These are phyloP conservation scores for Cercospora canescens DNA, from an alignment of 2,329 filamentous ascomycete species.

Conservation along the genomic window DNA sequence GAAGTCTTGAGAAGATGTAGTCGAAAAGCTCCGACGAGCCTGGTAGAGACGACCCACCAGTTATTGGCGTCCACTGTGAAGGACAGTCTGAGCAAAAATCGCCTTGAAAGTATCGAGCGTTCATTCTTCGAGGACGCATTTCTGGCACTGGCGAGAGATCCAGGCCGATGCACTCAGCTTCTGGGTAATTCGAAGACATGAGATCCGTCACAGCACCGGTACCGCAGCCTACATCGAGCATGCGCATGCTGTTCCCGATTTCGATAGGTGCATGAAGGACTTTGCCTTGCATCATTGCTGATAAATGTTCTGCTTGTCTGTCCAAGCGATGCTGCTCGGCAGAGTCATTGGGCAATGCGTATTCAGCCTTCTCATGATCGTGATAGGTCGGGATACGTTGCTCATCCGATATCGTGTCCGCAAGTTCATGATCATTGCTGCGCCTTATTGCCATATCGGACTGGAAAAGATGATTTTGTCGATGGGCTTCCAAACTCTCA, in stretches of 20 bases:
- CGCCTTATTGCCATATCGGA: not conserved
- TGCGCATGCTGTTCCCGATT: not conserved
- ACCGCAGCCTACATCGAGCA: conserved; percentile 29
- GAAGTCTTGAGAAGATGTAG: conserved; percentile 25
- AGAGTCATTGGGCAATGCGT: conserved; percentile 11
- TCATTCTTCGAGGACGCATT: conserved; percentile 1
- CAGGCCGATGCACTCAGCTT: conserved; percentile 37
- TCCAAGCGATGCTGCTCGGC: conserved; percentile 26
- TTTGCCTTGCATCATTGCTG: conserved; percentile 22
- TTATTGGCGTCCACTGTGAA: conserved; percentile 7
- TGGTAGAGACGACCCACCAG: not conserved
- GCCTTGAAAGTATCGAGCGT: conserved; percentile 18
- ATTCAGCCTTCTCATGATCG: not conserved
- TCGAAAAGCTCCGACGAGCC: conserved; percentile 19
- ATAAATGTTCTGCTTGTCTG: conserved; percentile 21
- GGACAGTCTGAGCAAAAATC: conserved; percentile 9
- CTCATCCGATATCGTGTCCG: not conserved
- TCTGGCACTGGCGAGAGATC: conserved; percentile 32
- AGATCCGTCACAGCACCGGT: conserved; percentile 31
- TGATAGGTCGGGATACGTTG: conserved; percentile 7
- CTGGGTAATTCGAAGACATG: conserved; percentile 18
- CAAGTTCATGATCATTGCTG: not conserved
- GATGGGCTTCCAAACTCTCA: not conserved
- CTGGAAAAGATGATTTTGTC: not conserved
- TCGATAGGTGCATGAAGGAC: conserved; percentile 16